Conservation (phyloP, 2,329 filamentous ascomycete species). For the Penicillium janthinellum region DNA sequence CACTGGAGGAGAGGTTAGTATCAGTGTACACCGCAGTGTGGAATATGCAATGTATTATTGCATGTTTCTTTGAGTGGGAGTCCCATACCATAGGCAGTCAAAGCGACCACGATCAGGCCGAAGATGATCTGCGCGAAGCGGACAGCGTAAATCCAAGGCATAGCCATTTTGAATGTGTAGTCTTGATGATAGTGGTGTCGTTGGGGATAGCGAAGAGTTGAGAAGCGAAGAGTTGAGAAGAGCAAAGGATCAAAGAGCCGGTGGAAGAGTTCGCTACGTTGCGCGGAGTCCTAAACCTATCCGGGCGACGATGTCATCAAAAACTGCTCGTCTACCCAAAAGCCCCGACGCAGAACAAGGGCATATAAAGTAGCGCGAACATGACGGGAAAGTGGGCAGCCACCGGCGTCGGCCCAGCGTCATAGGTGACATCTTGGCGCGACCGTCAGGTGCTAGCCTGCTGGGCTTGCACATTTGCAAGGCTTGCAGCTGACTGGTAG, state of each 20-base stretch:
- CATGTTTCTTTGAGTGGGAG: background rate
- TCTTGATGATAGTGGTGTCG: background rate
- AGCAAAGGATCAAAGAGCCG: background rate
- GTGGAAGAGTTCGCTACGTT: background rate
- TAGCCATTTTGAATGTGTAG: constrained; percentile 16
- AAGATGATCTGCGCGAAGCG: constrained; percentile 69
- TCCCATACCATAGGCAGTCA: constrained; percentile 71
- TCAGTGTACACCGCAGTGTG: background rate
- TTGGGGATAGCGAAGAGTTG: background rate
- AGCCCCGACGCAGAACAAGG: background rate
- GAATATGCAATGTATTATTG: background rate
- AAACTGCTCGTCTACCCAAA: background rate
- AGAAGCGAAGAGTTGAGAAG: background rate
- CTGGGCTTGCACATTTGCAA: background rate
- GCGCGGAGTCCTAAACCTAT: background rate
- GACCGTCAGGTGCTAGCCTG: background rate
- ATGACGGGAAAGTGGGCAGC: constrained; percentile 13
- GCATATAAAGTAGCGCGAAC: background rate
- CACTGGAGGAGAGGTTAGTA: constrained; percentile 46
- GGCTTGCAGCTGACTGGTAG: constrained; percentile 3
- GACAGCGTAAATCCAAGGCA: constrained; percentile 50
- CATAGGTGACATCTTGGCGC: constrained; percentile 21
- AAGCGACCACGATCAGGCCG: constrained; percentile 71
- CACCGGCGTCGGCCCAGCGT: constrained; percentile 25
- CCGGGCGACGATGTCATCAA: background rate